Evolutionary conservation across 2,329 filamentous ascomycete species (phyloP), one percentile per base, ranked within the genome.

Genomic region (Daldinia eschscholtzii): DNA sequence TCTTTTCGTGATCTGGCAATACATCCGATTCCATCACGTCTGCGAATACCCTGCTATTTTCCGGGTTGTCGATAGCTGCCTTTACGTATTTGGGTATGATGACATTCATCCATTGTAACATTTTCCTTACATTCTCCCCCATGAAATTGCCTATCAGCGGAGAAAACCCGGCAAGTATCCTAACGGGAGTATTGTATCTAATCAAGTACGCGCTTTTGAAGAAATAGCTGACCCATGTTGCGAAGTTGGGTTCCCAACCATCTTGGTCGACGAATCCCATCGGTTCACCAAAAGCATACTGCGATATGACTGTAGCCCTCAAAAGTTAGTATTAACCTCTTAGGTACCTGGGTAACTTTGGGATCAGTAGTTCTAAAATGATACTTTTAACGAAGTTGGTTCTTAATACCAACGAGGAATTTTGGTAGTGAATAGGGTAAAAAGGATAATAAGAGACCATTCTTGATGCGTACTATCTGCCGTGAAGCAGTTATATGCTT

Each of bases 1-100:
- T 74, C 72, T 81, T 82, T 68, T 82, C 80, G 4, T 71, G 62
- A 6, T 73, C 65, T 0, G 80, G 78, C 2, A 81, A 75, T 42
- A 76, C 74, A 7, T 61, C 26, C 10, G 78, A 78, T 1, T 76
- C 73, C 18, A 81, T 70, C 37, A 82, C 4, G 18, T 79, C 76
- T 23, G 77, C 73, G 48, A 82, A 81, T 50, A 83, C 78, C 9
- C 80, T 57, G 72, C 79, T 79, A 37, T 78, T 76, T 12, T 76
- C 76, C 0, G 77, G 78, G 33, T 79, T 73, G 30, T 81, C 73
- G 2, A 62, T 28, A 15, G 79, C 77, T 1, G 74, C 70, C 37
- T 80, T 76, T 64, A 83, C 80, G 33, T 73, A 52, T 6, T 50
- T 28, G 0, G 73, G 72, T 10, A 74, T 74, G 1, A 63, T 39